Evolutionary conservation across 2,329 filamentous ascomycete genomes (phyloP).

Genomic region (Monilinia laxa): DNA sequence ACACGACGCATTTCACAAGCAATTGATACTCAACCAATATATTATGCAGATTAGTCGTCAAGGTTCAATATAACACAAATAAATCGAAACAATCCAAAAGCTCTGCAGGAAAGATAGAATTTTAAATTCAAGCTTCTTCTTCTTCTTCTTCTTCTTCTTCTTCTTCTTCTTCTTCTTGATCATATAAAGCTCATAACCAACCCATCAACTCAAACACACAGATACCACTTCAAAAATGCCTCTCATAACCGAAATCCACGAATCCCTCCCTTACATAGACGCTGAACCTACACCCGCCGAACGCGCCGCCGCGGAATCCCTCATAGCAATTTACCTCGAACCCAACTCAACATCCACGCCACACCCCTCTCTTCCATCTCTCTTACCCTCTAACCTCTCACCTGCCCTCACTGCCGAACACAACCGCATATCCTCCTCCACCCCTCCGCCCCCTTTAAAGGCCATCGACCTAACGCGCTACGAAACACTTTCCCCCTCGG

Average conservation of each 20-base stretch:
- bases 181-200: conserved; percentile 14
- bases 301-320: conserved; percentile 64
- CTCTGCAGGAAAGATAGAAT: not conserved
- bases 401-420: conserved; percentile 68
- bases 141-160: too few relatives aligned
- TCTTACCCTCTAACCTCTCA: conserved; percentile 59
- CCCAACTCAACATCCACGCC: conserved; percentile 41
- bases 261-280: conserved; percentile 63
- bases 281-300: conserved; percentile 61
- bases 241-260: conserved; percentile 36
- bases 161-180: not conserved
- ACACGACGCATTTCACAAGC: not conserved
- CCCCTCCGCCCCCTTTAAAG: conserved; percentile 48
- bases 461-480: conserved; percentile 79
- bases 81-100: not conserved
- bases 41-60: not conserved
- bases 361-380: conserved; percentile 55
- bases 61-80: not conserved
- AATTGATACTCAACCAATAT: not conserved
- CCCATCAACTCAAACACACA: conserved; percentile 2
- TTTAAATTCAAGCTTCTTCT: not conserved
- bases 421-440: conserved; percentile 2
- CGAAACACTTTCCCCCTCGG: conserved; percentile 59
- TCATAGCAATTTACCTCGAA: conserved; percentile 65
- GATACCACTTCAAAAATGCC: conserved; percentile 30